phyloP scores from a whole-genome alignment of 2,329 filamentous ascomycete species.

The Beauveria caledonica region DNA sequence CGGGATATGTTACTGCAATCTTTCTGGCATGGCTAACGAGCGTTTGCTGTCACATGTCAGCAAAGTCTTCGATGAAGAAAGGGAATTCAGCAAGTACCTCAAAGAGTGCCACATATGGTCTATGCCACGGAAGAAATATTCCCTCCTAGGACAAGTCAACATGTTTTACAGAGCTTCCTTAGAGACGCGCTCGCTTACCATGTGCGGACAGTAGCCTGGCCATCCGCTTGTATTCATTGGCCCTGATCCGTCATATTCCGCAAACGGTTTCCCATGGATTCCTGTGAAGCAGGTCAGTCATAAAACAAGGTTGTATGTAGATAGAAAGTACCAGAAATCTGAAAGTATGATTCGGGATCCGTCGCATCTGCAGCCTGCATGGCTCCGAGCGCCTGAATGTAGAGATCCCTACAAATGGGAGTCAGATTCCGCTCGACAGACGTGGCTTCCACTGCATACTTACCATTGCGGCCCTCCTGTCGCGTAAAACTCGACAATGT shows the following conservation, averaged over 20 bases:
- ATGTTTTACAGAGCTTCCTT: background rate
- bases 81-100: conserved; percentile 34
- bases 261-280: conserved; percentile 34
- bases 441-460: conserved; percentile 8
- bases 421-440: conserved; percentile 11
- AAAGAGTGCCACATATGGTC: conserved; percentile 44
- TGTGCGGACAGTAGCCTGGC: conserved; percentile 39
- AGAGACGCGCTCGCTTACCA: conserved; percentile 23
- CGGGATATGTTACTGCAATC: conserved; percentile 37
- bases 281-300: conserved; percentile 17
- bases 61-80: background rate
- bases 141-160: conserved; percentile 29
- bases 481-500: conserved; percentile 38
- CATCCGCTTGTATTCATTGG: conserved; percentile 21
- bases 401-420: conserved; percentile 34
- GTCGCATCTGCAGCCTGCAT: conserved; percentile 33
- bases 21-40: conserved; percentile 37
- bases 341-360: conserved; percentile 41
- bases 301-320: too few relatives aligned
- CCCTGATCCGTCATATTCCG: conserved; percentile 35
- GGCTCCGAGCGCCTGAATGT: conserved; percentile 36
- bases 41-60: conserved; percentile 36
- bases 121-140: conserved; percentile 48
- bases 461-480: conserved; percentile 38
- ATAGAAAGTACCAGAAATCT: conserved; percentile 34